Base-by-base conservation (phyloP, 1,139 yeast genomes). In the Spencermartinsiella ligniputridi region DNA sequence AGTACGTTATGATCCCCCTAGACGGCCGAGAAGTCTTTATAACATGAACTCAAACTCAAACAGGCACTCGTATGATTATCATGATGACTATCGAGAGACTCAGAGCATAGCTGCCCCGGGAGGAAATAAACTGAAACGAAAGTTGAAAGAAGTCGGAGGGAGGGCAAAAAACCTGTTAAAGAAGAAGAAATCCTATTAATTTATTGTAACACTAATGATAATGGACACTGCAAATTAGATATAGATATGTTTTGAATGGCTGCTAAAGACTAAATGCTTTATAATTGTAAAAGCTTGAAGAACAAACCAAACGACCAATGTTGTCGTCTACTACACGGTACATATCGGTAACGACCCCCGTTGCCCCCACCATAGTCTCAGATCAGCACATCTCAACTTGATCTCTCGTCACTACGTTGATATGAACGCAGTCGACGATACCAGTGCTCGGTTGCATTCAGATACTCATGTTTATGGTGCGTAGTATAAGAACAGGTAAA, bases 381-480 rank as follows among this genome's bases (percentile, higher is more conserved):
- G n/a, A n/a, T n/a, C n/a, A n/a, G n/a, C n/a, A n/a, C n/a, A n/a
- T n/a, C n/a, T n/a, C n/a, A n/a, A n/a, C n/a, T n/a, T n/a, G n/a
- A n/a, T n/a, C n/a, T n/a, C n/a, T n/a, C n/a, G n/a, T n/a, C n/a
- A n/a, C n/a, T n/a, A n/a, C n/a, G n/a, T 6, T 33, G 16, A n/a
- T 35, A 67, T 67, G 71, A 67, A 67, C 50, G 65, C 63, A 9
- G 69, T 67, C 17, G 71, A 67, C 48, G 71, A 66, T 47, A 67
- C 71, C 15, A 43, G 12, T 48, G 46, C 8, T 35, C 50, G 13
- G 48, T 52, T 38, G 32, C 37, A 41, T 30, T 37, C 39, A 38
- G 22, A 33, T 11, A 6, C 36, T 33, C 36, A 16, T 17, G 13
- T 19, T 16, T n/a, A 17, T 18, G 24, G 54, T 37, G 42, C 37